A percentile compares a stretch with the other conserved stretches of the same genome.
phyloP scores from a whole-genome alignment of 2,329 filamentous ascomycete species.

The Zopfia rhizophila region DNA sequence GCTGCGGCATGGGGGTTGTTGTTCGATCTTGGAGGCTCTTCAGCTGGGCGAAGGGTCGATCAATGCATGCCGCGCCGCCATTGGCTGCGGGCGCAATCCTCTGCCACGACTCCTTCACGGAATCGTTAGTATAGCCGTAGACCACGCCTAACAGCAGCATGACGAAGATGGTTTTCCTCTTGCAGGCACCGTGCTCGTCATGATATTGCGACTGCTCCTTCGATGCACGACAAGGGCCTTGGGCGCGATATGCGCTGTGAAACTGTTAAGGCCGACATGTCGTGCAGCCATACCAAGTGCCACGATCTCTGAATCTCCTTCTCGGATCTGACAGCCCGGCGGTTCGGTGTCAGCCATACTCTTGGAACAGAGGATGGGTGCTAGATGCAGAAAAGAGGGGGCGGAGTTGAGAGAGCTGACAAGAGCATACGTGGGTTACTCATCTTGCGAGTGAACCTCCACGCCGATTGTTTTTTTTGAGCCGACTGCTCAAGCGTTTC shows the following conservation, averaged over 20 bases:
- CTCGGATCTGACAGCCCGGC: slow-evolving; percentile 37
- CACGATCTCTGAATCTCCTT: slow-evolving; percentile 30
- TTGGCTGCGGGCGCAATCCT: slow-evolving; percentile 35
- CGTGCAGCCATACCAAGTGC: slow-evolving; percentile 28
- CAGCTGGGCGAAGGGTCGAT: slow-evolving; percentile 38
- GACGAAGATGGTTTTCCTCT: background rate
- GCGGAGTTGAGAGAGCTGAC: slow-evolving; percentile 33
- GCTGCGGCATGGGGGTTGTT: slow-evolving; percentile 38
- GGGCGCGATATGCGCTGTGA: slow-evolving; percentile 20
- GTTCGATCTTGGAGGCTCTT: slow-evolving; percentile 41
- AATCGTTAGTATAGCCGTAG: slow-evolving; percentile 17
- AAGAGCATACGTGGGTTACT: slow-evolving; percentile 1
- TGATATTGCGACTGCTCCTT: no score
- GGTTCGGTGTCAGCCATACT: slow-evolving; percentile 37
- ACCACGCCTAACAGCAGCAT: slow-evolving; percentile 19
- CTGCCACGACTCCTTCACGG: slow-evolving; percentile 28
- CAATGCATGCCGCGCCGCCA: slow-evolving; percentile 24
- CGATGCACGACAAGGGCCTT: slow-evolving; percentile 17
- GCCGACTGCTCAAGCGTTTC: slow-evolving; percentile 34
- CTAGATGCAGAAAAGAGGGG: slow-evolving; percentile 11
- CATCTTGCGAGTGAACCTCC: background rate
- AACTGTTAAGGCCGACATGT: slow-evolving; percentile 25
- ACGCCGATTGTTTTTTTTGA: background rate
- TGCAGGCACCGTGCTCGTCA: slow-evolving; percentile 20
- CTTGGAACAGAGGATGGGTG: slow-evolving; percentile 33